phyloP scores from a whole-genome alignment of 257 asterid genomes.

The Forsythia viridissima region DNA sequence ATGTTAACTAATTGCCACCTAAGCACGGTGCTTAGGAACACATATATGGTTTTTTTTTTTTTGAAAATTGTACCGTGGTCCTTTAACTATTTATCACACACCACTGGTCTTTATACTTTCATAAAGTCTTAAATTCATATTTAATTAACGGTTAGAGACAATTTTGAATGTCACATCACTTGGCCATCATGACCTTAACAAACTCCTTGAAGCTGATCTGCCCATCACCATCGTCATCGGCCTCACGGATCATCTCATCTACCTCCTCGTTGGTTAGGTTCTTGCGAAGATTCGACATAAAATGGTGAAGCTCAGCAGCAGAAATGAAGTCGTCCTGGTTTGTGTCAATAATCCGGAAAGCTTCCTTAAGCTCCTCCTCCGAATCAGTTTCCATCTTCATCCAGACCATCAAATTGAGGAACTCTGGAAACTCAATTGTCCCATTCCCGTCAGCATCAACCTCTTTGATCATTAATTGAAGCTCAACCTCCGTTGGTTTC shows the following conservation, averaged over 20 bases:
- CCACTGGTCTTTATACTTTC: too few species aligned
- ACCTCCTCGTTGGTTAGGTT: constrained; percentile 89
- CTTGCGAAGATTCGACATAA: constrained; percentile 91
- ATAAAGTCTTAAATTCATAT: too few species aligned
- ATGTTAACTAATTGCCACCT: too few species aligned
- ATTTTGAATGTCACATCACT: constrained; percentile 30
- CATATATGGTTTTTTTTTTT: too few species aligned
- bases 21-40: too few species aligned
- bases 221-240: constrained; percentile 90
- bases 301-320: constrained; percentile 88
- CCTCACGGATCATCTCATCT: constrained; percentile 92
- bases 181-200: constrained; percentile 96
- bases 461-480: constrained; percentile 85
- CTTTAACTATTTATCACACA: too few species aligned
- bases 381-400: constrained; percentile 93
- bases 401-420: constrained; percentile 86
- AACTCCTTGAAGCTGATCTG: constrained; percentile 92
- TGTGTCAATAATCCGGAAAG: constrained; percentile 86
- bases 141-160: too few species aligned
- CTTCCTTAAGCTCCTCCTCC: constrained; percentile 91
- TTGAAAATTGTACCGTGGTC: too few species aligned
- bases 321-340: constrained; percentile 88
- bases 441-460: constrained; percentile 92
- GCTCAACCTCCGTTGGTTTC: constrained; percentile 92
- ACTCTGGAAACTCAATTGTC: constrained; percentile 86